phyloP scores from a whole-genome alignment of 2,329 filamentous ascomycete genomes.

The Aureobasidium zeae region DNA sequence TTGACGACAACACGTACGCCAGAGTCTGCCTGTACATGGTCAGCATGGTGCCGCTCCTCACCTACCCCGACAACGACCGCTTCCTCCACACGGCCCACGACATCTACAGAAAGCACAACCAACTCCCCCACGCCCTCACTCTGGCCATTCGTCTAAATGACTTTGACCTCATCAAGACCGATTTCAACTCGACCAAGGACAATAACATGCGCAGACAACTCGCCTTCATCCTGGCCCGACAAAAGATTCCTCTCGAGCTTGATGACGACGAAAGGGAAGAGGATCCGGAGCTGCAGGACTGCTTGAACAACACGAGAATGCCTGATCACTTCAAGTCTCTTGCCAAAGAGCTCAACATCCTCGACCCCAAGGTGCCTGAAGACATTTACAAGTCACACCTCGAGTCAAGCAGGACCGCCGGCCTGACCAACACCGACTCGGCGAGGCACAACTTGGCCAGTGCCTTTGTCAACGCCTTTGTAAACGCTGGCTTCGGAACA shows the following conservation, averaged over 20 bases:
- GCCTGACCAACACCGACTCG: slow-evolving; percentile 90
- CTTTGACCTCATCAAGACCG: slow-evolving; percentile 62
- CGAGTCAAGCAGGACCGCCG: slow-evolving; percentile 86
- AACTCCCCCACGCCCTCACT: slow-evolving; percentile 86
- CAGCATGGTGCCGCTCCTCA: slow-evolving; percentile 95
- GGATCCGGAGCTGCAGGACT: slow-evolving; percentile 67
- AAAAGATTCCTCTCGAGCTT: slow-evolving; percentile 74
- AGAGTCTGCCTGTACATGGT: slow-evolving; percentile 97
- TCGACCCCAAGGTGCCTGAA: slow-evolving; percentile 93
- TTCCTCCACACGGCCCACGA: slow-evolving; percentile 88
- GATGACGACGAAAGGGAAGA: slow-evolving; percentile 55
- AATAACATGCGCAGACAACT: slow-evolving; percentile 83
- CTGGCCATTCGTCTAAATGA: slow-evolving; percentile 92
- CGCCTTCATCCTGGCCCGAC: slow-evolving; percentile 82
- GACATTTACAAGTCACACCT: slow-evolving; percentile 99
- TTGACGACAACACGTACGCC: slow-evolving; percentile 89
- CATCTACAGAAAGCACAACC: slow-evolving; percentile 89
- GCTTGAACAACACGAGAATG: slow-evolving; percentile 76
- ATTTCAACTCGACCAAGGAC: slow-evolving; percentile 73
- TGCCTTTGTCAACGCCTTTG: slow-evolving; percentile 93
- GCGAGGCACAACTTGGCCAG: slow-evolving; percentile 92
- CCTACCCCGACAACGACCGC: slow-evolving; percentile 92
- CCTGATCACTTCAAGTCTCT: slow-evolving; percentile 89
- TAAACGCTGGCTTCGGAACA: slow-evolving; percentile 88
- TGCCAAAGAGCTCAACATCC: slow-evolving; percentile 90